A percentile compares a stretch with the other conserved stretches of the same genome.
phyloP scores from a whole-genome alignment of 805 yeast genomes.

The Isabelozyma rhagii region DNA sequence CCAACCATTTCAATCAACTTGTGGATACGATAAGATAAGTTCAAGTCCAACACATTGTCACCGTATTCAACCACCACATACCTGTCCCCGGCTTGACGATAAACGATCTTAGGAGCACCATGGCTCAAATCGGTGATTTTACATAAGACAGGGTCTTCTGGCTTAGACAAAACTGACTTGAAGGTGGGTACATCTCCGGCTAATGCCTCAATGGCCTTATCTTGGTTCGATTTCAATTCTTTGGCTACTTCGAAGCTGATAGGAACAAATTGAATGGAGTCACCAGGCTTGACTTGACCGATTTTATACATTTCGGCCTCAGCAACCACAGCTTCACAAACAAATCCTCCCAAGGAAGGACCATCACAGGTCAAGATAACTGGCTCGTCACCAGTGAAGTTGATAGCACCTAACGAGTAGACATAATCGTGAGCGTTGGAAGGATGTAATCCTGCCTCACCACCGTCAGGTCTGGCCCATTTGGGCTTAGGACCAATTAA shows the following conservation, averaged over 20 bases:
- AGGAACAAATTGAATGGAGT: constrained; percentile 75
- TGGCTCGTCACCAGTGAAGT: constrained; percentile 98
- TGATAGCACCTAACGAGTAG: constrained; percentile 92
- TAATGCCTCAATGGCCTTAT: constrained; percentile 46
- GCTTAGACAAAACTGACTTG: constrained; percentile 21
- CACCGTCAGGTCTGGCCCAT: constrained; percentile 97
- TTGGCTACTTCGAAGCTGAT: constrained; percentile 68
- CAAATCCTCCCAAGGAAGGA: constrained; percentile 96
- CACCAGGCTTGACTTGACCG: constrained; percentile 97
- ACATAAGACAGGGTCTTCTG: constrained; percentile 70
- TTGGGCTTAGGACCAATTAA: constrained; percentile 92
- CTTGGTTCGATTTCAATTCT: constrained; percentile 58
- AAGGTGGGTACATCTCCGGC: constrained; percentile 38
- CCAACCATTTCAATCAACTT: constrained; percentile 72
- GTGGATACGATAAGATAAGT: constrained; percentile 80
- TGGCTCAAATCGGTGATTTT: constrained; percentile 42
- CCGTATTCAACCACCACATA: constrained; percentile 92
- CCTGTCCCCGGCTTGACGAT: constrained; percentile 97
- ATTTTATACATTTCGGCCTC: constrained; percentile 98
- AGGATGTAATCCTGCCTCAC: constrained; percentile 97
- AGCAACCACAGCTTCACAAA: constrained; percentile 92
- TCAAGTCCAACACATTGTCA: constrained; percentile 80
- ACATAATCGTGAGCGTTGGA: constrained; percentile 98
- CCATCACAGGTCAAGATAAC: constrained; percentile 97
- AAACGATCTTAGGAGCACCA: constrained; percentile 67